phyloP scores from a whole-genome alignment of 2,329 filamentous ascomycete species.

The Claviceps digitariae region DNA sequence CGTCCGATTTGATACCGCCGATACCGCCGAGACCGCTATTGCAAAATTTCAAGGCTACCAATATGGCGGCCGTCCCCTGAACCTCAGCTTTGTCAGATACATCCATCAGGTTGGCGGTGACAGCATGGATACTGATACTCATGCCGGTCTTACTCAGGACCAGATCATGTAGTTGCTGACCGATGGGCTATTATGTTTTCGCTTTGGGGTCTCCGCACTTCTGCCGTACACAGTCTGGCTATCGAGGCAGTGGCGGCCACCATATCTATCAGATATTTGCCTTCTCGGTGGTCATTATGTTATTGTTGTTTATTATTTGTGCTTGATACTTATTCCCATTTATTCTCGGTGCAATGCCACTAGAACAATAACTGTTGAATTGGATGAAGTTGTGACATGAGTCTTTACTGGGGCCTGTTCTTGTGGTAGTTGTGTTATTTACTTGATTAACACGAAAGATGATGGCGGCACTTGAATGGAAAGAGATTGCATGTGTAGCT shows the following conservation, averaged over 20 bases:
- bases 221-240: not conserved
- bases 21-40: slow-evolving; percentile 86
- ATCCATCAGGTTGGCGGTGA: slow-evolving; percentile 54
- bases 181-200: not conserved
- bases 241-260: not conserved
- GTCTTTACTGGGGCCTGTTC: not conserved
- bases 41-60: slow-evolving; percentile 96
- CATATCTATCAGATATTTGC: not conserved
- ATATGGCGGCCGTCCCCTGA: slow-evolving; percentile 88
- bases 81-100: slow-evolving; percentile 90
- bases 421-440: not conserved
- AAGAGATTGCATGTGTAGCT: not conserved
- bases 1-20: slow-evolving; percentile 74
- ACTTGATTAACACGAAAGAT: not conserved
- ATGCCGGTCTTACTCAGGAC: slow-evolving; percentile 75
- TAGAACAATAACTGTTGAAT: not conserved
- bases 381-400: not conserved
- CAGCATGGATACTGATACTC: slow-evolving; percentile 71
- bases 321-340: slow-evolving; percentile 27
- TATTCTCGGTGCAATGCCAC: not conserved
- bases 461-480: not conserved
- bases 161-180: slow-evolving; percentile 68
- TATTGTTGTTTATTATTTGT: slow-evolving; percentile 9
- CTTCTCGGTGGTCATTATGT: not conserved
- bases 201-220: not conserved